Evolutionary conservation across 2,329 filamentous ascomycete genomes (phyloP).

Genomic region (Verticillium klebahnii): DNA sequence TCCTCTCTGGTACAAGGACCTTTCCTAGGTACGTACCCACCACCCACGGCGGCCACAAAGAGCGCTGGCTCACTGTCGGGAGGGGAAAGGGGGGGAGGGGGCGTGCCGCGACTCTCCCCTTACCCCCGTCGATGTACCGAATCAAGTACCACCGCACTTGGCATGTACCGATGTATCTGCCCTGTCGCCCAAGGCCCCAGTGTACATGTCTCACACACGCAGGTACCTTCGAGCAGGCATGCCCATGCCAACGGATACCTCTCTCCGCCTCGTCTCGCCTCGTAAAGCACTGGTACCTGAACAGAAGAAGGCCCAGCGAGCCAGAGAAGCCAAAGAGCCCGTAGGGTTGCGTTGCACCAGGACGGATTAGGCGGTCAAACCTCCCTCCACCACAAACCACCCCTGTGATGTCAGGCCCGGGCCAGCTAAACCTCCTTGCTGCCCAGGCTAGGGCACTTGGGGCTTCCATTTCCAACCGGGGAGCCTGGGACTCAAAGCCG

Average conservation of each 20-base stretch:
- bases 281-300: background rate
- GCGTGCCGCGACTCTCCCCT: no score
- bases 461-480: no score
- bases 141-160: background rate
- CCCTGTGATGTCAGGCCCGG: no score
- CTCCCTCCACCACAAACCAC: no score
- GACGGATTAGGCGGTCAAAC: no score
- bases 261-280: background rate
- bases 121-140: background rate
- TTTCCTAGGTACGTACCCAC: no score
- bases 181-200: background rate
- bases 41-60: background rate
- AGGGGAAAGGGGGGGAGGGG: background rate
- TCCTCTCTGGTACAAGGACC: background rate
- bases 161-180: background rate
- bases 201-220: background rate
- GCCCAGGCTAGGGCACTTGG: no score
- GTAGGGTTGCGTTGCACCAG: no score
- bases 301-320: background rate
- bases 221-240: background rate
- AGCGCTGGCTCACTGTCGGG: background rate
- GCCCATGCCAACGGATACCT: background rate
- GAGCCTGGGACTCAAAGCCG: no score
- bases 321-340: background rate
- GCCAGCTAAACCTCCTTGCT: no score